These are phyloP conservation scores for Halteria grandinella DNA, from an alignment of 73 alveolate genomes.

Conservation along the genomic window DNA sequence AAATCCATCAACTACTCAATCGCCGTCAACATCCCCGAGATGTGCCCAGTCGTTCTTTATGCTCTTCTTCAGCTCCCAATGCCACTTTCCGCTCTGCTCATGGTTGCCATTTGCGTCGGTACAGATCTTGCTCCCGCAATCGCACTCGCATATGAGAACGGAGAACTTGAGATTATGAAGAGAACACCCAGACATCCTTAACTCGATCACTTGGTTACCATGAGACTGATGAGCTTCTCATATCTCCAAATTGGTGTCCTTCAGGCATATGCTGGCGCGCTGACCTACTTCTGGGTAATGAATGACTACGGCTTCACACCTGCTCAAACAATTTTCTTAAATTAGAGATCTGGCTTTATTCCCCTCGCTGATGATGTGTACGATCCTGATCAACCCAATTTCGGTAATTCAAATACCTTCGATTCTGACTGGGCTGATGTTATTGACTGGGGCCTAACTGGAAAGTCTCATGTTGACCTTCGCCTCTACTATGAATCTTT, in stretches of 20 bases:
- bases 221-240: conserved; percentile 75
- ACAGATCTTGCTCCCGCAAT: conserved; percentile 94
- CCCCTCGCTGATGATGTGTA: conserved; percentile 57
- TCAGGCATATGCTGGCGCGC: conserved; percentile 82
- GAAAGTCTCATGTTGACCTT: background rate
- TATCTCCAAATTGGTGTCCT: conserved; percentile 80
- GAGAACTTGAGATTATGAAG: conserved; percentile 92
- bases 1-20: conserved; percentile 82
- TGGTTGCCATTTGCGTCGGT: conserved; percentile 85
- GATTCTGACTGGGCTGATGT: background rate
- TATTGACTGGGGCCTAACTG: background rate
- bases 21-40: conserved; percentile 83
- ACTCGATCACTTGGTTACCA: conserved; percentile 86
- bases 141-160: conserved; percentile 92
- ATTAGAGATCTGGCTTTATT: conserved; percentile 51
- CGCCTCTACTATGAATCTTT: conserved; percentile 10
- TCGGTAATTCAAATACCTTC: conserved; percentile 26
- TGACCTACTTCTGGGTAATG: conserved; percentile 84
- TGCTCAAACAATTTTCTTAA: conserved; percentile 57
- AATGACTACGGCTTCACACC: conserved; percentile 92
- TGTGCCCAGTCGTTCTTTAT: conserved; percentile 79
- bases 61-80: conserved; percentile 82
- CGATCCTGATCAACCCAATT: conserved; percentile 32
- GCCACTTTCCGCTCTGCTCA: conserved; percentile 82
- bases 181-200: conserved; percentile 91